Evolutionary conservation across 805 yeast genomes (phyloP), one percentile per base, ranked within the genome.

Genomic region (Clavispora fructus): DNA sequence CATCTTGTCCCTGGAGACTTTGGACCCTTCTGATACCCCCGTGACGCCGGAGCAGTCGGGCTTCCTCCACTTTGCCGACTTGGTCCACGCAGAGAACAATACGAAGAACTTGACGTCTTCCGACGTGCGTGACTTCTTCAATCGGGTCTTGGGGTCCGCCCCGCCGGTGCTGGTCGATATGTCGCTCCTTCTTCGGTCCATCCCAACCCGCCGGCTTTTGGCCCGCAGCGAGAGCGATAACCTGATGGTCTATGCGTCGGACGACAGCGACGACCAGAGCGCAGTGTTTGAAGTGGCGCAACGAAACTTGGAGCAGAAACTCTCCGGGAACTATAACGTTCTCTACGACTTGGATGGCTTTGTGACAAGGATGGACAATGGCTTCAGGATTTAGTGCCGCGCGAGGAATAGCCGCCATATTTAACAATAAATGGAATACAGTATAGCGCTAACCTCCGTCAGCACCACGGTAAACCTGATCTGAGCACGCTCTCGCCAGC

Each of bases 301-400:
- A 47, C 52, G 50, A 40, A 53, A 49, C 16, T 43, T 61, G 39
- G 63, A 57, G 43, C 48, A 55, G 26, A 63, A 60, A 43, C 55
- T 58, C 16, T 40, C 54, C n/a, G 65, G 61, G 6, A 55, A 53
- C 29, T 46, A 52, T 33, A 58, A 57, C 39, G 57, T 60, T 47
- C 52, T 60, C 30, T 65, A 61, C 46, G 64, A 64, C 45, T 40
- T 63, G 17, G 47, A 46, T 29, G 53, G 50, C 42, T 62, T 66
- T 45, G 44, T 63, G n/a, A 35, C 39, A 14, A 54, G 53, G 32
- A 38, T 64, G 42, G 65, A 57, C 31, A 49, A 50, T 30, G 68
- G 68, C 23, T 62, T 62, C 53, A 45, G 45, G 30, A 32, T 57
- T 9, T 59, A 44, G 53, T 37, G 33, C 16, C 13, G 25, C 9